Conservation (phyloP, 805 yeast genomes). For the Saccharomycopsis selenospora region DNA sequence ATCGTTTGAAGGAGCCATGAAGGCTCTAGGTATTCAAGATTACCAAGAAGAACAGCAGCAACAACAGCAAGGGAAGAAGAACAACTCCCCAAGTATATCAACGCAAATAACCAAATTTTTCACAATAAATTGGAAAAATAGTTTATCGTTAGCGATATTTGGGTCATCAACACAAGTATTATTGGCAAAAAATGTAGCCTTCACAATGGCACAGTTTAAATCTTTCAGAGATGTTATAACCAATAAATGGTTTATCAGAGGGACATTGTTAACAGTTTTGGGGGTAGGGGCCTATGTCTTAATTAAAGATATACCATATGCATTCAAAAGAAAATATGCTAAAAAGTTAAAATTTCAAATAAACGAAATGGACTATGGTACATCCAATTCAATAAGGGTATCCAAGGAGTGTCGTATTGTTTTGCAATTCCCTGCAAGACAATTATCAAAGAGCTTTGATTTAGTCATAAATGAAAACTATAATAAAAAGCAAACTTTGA, state of each 20-base stretch:
- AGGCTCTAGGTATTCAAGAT: slow-evolving; percentile 33
- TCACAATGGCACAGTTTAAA: slow-evolving; percentile 29
- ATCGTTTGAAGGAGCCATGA: slow-evolving; percentile 50
- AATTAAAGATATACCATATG: slow-evolving; percentile 77
- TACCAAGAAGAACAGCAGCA: slow-evolving; percentile 18
- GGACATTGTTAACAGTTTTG: slow-evolving; percentile 41
- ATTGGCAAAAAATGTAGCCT: slow-evolving; percentile 14
- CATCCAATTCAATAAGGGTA: slow-evolving; percentile 67
- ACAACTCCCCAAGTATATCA: neutral
- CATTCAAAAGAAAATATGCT: slow-evolving; percentile 79
- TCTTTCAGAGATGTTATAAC: slow-evolving; percentile 8
- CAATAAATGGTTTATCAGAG: slow-evolving; percentile 15
- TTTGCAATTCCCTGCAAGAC: slow-evolving; percentile 72
- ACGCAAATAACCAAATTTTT: neutral
- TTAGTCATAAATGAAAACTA: slow-evolving; percentile 54
- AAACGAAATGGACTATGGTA: slow-evolving; percentile 66
- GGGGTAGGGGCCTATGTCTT: slow-evolving; percentile 55
- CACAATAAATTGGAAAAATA: slow-evolving; percentile 27
- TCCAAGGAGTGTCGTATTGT: slow-evolving; percentile 79
- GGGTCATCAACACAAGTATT: slow-evolving; percentile 27
- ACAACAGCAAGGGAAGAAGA: slow-evolving; percentile 10
- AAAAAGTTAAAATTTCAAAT: slow-evolving; percentile 59
- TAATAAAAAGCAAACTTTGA: slow-evolving; percentile 48
- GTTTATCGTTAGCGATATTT: slow-evolving; percentile 27
- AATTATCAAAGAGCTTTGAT: slow-evolving; percentile 66